Base-by-base conservation (phyloP, 495 filamentous ascomycete genomes). In the Pyrenopolyporus hunteri region DNA sequence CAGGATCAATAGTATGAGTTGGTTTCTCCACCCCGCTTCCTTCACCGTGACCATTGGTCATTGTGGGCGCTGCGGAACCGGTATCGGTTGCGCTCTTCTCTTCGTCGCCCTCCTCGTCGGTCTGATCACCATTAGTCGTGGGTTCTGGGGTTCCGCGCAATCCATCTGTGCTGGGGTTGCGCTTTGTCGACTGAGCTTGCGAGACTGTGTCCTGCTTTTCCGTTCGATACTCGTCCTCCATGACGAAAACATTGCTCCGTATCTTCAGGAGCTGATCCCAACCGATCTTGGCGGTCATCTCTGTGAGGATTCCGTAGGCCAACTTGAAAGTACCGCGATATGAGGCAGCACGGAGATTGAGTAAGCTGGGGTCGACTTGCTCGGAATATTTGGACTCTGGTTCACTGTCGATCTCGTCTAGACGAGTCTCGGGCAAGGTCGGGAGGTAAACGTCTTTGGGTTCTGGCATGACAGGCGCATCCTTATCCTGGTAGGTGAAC, bases 401-500 rank as follows among this genome's bases (percentile, higher is more conserved):
- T 71, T 98, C 93, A 58, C 83, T 85, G 65, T 96, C 92, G 64
- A 98, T 95, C 68, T 98, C 94, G 54, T 98, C 94, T 53, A 97
- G 82, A 40, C 92, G 85, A n/a, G 89, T 93, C 72, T 98, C 95
- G 0, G 88, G 83, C 11, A 97, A 81, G 3, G 92, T 87, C 0
- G 94, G 94, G 16, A 98, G 84, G 68, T 89, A 84, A 53, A 97
- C 87, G 46, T 90, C 90, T 44, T 85, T 84, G 0, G 93, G 92
- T 62, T 94, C 91, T 14, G 94, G 94, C 89, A 97, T 92, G 53
- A 93, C 82, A 13, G 94, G 94, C 5, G 91, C 85, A 71, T 98
- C 94, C 65, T 97, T 97, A 72, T 98, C 94, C 71, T 97, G 93
- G 74, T 98, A 97, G 6, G 94, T 98, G 72, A 98, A 98, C 94